Conservation (phyloP, 1,139 yeast species). For the Debaryomyces robertsiae region DNA sequence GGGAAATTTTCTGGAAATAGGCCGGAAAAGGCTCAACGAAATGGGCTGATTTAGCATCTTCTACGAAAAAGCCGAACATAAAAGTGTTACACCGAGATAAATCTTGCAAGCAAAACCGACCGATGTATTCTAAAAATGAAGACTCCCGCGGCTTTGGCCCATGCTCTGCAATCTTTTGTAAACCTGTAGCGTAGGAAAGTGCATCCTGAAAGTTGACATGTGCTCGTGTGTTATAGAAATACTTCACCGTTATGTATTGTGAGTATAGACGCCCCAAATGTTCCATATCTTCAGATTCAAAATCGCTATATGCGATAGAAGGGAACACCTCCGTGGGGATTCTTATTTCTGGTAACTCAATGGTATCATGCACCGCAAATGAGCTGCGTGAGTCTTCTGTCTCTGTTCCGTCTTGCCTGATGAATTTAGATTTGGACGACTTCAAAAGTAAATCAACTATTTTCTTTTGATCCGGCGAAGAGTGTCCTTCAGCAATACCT, state of each 20-base stretch:
- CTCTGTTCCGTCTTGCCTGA: background rate
- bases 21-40: constrained; percentile 1
- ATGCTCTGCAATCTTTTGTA: constrained; percentile 45
- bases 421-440: constrained; percentile 7
- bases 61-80: constrained; percentile 5
- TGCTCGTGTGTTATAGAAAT: constrained; percentile 7
- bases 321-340: constrained; percentile 4
- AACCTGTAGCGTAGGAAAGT: constrained; percentile 46
- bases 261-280: constrained; percentile 11
- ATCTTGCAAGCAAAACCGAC: constrained; percentile 10
- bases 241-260: constrained; percentile 10
- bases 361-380: constrained; percentile 3
- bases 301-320: background rate
- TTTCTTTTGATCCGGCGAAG: constrained; percentile 4
- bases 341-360: constrained; percentile 5
- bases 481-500: background rate
- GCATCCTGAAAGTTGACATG: constrained; percentile 30
- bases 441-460: constrained; percentile 9
- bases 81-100: constrained; percentile 2
- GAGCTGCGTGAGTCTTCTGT: background rate
- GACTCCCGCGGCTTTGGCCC: constrained; percentile 25
- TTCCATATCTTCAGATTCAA: constrained; percentile 2
- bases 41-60: constrained; percentile 3
- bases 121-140: constrained; percentile 9
- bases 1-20: constrained; percentile 5